phyloP scores from a whole-genome alignment of 192 early-diverging fungal genomes.

The Backusella circina region DNA sequence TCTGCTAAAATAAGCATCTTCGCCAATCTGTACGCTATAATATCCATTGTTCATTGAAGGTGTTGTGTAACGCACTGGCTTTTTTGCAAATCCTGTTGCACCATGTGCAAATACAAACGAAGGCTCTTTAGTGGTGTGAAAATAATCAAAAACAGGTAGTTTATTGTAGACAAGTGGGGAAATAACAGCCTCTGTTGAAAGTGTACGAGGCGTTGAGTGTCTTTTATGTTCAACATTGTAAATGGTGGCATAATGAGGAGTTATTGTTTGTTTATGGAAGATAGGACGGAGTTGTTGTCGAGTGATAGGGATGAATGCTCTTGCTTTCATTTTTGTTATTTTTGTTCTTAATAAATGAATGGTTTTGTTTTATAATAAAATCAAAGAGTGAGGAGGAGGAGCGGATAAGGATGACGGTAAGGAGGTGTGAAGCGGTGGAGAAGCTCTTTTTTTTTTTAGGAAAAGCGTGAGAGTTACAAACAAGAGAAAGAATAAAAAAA shows the following conservation, averaged over 20 bases:
- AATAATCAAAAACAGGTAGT: not conserved
- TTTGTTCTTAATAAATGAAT: too few relatives aligned
- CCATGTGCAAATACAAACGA: constrained; percentile 26
- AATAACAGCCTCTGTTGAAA: not conserved
- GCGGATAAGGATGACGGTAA: not conserved
- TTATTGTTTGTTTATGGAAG: not conserved
- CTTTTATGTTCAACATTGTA: not conserved
- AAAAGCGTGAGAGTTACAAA: not conserved
- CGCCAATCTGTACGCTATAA: constrained; percentile 72
- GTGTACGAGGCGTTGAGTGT: not conserved
- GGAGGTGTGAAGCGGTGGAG: not conserved
- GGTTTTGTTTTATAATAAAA: not conserved
- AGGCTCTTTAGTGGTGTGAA: not conserved
- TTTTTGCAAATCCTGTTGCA: constrained; percentile 25
- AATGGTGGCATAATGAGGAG: not conserved
- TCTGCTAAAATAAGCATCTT: constrained; percentile 92
- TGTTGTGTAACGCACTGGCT: not conserved
- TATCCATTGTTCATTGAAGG: constrained; percentile 43
- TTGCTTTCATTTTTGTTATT: not conserved
- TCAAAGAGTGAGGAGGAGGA: not conserved
- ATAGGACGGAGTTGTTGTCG: not conserved
- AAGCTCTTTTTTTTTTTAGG: too few relatives aligned
- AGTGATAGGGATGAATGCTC: not conserved
- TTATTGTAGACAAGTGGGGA: not conserved
- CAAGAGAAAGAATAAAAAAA: too few relatives aligned